Evolutionary conservation across 2,329 filamentous ascomycete species (phyloP).

Genomic region (Alternaria solani): DNA sequence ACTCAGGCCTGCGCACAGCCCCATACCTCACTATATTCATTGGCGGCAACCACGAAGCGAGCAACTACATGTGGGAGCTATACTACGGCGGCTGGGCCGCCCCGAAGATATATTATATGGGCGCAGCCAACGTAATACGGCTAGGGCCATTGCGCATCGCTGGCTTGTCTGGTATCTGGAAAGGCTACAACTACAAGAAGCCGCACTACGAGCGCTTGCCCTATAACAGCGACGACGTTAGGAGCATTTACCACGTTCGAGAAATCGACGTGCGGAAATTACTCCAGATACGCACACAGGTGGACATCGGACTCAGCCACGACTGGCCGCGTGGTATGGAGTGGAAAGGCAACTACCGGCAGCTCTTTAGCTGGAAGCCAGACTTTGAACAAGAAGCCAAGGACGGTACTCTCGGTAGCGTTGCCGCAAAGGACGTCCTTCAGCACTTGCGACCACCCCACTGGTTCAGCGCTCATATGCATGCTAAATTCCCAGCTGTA

Average conservation of each 20-base stretch:
- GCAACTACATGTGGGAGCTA: constrained; percentile 87
- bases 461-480: constrained; percentile 92
- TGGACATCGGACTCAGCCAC: constrained; percentile 91
- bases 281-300: constrained; percentile 81
- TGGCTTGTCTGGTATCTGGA: constrained; percentile 94
- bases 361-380: constrained; percentile 76
- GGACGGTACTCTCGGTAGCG: constrained; percentile 78
- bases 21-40: constrained; percentile 93
- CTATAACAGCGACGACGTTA: constrained; percentile 78
- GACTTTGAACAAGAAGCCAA: constrained; percentile 78
- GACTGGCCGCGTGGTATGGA: constrained; percentile 93
- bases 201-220: constrained; percentile 86
- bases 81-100: constrained; percentile 98
- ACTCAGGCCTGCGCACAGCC: constrained; percentile 77
- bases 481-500: constrained; percentile 81
- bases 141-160: constrained; percentile 87
- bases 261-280: constrained; percentile 93
- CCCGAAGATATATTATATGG: constrained; percentile 96
- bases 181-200: constrained; percentile 85
- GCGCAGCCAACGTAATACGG: constrained; percentile 86
- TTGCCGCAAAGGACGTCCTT: constrained; percentile 80
- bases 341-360: constrained; percentile 72
- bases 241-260: constrained; percentile 86
- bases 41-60: constrained; percentile 94
- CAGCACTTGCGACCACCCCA: constrained; percentile 80